A percentile compares a stretch with the other conserved stretches of the same genome.
These are phyloP conservation scores for Pelargonium nanum DNA, from an alignment of 345 rosid species.

Conservation along the genomic window DNA sequence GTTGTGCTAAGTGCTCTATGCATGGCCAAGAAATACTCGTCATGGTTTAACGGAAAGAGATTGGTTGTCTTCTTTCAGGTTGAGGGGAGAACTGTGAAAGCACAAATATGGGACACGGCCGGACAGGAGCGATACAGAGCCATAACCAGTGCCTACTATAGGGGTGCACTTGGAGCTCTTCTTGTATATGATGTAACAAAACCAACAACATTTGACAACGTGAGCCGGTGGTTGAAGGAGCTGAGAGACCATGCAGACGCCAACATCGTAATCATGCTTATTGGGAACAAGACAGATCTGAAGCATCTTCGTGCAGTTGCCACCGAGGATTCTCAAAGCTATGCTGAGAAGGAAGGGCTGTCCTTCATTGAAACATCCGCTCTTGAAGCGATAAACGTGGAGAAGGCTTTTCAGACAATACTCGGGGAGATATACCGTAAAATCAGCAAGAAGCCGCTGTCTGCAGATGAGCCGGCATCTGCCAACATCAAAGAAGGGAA, in stretches of 20 bases:
- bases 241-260: conserved; percentile 95
- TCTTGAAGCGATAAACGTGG: conserved; percentile 74
- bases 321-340: conserved; percentile 81
- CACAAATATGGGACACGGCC: conserved; percentile 99
- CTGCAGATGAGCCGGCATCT: conserved; percentile 49
- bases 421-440: conserved; percentile 76
- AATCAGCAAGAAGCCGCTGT: conserved; percentile 79
- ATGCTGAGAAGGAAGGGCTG: conserved; percentile 84
- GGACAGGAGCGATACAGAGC: conserved; percentile 98
- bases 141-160: conserved; percentile 85
- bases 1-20: no score
- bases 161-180: conserved; percentile 98
- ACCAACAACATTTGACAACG: conserved; percentile 83
- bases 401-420: conserved; percentile 76
- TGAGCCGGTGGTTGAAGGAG: conserved; percentile 88
- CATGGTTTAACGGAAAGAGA: no score
- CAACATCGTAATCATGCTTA: conserved; percentile 84
- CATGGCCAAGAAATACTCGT: no score
- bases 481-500: conserved; percentile 73
- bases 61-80: conserved; percentile 36
- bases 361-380: conserved; percentile 91
- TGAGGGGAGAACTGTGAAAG: conserved; percentile 89
- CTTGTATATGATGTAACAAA: conserved; percentile 85
- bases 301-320: conserved; percentile 93
- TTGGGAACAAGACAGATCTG: conserved; percentile 93